Base-by-base conservation (phyloP, 352 stramenopile species). In the Phytophthora macrochlamydospora region DNA sequence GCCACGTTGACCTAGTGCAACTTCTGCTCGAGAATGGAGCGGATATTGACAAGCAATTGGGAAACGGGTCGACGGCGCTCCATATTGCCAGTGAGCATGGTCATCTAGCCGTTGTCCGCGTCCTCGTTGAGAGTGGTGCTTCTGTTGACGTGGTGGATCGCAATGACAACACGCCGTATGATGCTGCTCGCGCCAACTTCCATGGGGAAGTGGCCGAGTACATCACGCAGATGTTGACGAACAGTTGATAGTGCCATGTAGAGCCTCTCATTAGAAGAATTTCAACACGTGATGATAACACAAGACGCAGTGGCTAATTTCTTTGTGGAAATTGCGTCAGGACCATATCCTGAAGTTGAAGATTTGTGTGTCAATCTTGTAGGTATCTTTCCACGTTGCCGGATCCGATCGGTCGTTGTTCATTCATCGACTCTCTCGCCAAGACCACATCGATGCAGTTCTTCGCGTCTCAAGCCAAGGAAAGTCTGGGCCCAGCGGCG, bases 361-460 rank as follows among this genome's bases (percentile, higher is more conserved):
- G 18, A 24, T 24, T 24, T 24, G 18, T 24, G 18, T 24, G 18
- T 24, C 18, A 24, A 24, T 24, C 6, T 11, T 6, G 35, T 40
- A 40, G 6, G 9, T 40, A 40, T 40, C 35, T 40, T 40, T 40
- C 35, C 35, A 40, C 9, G 0, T 40, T 40, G 35, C 1, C 9
- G 35, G 35, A 40, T 40, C 35, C 35, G 35, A 40, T 40, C 35
- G 9, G 51, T 65, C 51, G 31, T 33, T 24, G n/a, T 42, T 65
- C 62, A 71, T 67, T 68, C 56, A 29, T 58, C 37, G 12, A 67
- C 13, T 28, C 63, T 56, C 53, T 38, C 24, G 31, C 12, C 43
- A 28, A 46, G 18, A 45, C 32, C 24, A n/a, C n/a, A 11, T 53
- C 33, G 28, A 84, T 85, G 76, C 76, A 85, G 62, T 79, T 82